A percentile compares a stretch with the other conserved stretches of the same genome.
These are phyloP conservation scores for Tardiomyces digboiensis DNA, from an alignment of 1,139 yeast genomes.

Conservation along the genomic window DNA sequence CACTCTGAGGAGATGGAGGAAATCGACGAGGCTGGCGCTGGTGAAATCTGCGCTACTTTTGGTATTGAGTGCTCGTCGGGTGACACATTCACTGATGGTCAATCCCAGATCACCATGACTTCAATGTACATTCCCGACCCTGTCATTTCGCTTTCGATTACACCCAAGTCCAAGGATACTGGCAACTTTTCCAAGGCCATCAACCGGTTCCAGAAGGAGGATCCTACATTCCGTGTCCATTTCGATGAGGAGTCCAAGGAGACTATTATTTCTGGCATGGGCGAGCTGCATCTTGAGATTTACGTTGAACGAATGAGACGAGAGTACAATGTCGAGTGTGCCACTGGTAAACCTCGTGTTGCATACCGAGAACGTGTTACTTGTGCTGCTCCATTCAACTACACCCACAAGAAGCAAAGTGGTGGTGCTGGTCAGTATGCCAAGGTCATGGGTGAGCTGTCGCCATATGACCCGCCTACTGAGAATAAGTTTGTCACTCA, in stretches of 20 bases:
- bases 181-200: constrained; percentile 92
- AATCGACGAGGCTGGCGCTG: constrained; percentile 91
- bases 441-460: constrained; percentile 83
- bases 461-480: constrained; percentile 42
- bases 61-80: constrained; percentile 99
- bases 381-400: constrained; percentile 69
- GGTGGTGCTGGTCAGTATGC: constrained; percentile 99
- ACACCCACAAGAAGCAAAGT: constrained; percentile 93
- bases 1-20: constrained; percentile 99
- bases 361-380: constrained; percentile 94
- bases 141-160: constrained; percentile 84
- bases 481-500: constrained; percentile 69
- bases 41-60: constrained; percentile 98
- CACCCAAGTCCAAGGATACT: constrained; percentile 83
- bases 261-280: constrained; percentile 97
- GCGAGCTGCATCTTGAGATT: constrained; percentile 93
- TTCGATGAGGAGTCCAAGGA: constrained; percentile 91
- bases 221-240: constrained; percentile 93
- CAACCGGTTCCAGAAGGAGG: constrained; percentile 96
- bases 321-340: constrained; percentile 93
- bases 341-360: constrained; percentile 96
- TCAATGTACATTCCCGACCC: constrained; percentile 99
- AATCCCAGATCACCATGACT: constrained; percentile 58
- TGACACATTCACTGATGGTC: constrained; percentile 87
- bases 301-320: constrained; percentile 97